phyloP scores from a whole-genome alignment of 192 early-diverging fungal species.

The Spinellus fusiger region DNA sequence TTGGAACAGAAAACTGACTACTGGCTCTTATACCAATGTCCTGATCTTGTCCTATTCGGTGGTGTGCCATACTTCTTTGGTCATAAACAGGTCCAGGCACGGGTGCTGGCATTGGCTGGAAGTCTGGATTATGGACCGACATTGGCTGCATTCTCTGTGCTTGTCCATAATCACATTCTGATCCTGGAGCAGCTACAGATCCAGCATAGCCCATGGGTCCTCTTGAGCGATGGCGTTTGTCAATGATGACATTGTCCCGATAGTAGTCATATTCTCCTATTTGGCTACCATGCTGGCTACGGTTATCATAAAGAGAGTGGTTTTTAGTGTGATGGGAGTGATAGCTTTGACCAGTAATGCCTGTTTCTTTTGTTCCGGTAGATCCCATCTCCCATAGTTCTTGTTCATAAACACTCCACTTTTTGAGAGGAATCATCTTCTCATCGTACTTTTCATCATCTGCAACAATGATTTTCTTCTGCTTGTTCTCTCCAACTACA shows the following conservation, averaged over 20 bases:
- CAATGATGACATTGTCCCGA: conserved; percentile 16
- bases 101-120: conserved; percentile 5
- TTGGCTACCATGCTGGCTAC: conserved; percentile 34
- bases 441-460: conserved; percentile 85
- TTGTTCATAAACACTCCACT: conserved; percentile 85
- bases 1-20: conserved; percentile 32
- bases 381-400: conserved; percentile 65
- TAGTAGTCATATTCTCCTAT: conserved; percentile 29
- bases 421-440: conserved; percentile 74
- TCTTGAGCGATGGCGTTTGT: conserved; percentile 14
- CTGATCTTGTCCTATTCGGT: conserved; percentile 1
- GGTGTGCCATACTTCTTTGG: not conserved
- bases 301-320: conserved; percentile 13
- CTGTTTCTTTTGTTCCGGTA: conserved; percentile 44
- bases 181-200: conserved; percentile 14
- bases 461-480: conserved; percentile 54
- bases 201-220: conserved; percentile 17
- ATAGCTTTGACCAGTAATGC: conserved; percentile 34
- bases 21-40: conserved; percentile 11
- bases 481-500: conserved; percentile 65
- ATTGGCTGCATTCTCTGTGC: conserved; percentile 3
- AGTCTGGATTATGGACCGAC: conserved; percentile 14
- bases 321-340: conserved; percentile 14
- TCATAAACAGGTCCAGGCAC: conserved; percentile 4
- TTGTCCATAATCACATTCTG: conserved; percentile 15